Base-by-base conservation (phyloP, 768 basidiomycete species). In the Pleurotus tuber-regium region DNA sequence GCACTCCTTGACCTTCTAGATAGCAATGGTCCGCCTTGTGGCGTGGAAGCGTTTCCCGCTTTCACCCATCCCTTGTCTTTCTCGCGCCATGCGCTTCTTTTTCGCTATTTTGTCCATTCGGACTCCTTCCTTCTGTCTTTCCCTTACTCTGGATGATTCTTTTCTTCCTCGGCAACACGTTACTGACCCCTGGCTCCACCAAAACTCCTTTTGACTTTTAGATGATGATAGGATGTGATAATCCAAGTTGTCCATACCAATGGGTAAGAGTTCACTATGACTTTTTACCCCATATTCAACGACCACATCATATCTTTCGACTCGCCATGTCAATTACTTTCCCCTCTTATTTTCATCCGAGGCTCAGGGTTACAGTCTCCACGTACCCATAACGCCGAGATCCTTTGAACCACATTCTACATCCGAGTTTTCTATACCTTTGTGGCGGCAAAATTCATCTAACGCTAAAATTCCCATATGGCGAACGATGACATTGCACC, bases 221-320 rank as follows among this genome's bases (percentile, higher is more conserved):
- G 33, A 26, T 42, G 72, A 81, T 81, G 79, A 77, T 81, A 54
- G 78, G 70, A 6, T 81, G 79, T 59, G 79, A 80, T 59, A 75
- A 76, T 59, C 66, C 72, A 43, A 57, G 58, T 30, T 80, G 79
- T 65, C 67, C 66, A n/a, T 74, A 72, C 58, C 75, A 80, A 75
- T 80, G 79, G 79, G 78, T 79, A 48, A 60, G 75, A 35, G 23
- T 2, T 18, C 43, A 21, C 7, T 10, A 18, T 35, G 19, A 31
- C 44, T 24, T 41, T 28, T n/a, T n/a, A n/a, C n/a, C n/a, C n/a
- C n/a, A n/a, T n/a, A n/a, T n/a, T n/a, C n/a, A n/a, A n/a, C n/a
- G n/a, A n/a, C n/a, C n/a, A n/a, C n/a, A n/a, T n/a, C n/a, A n/a
- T n/a, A n/a, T n/a, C n/a, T n/a, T n/a, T n/a, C n/a, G n/a, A n/a